These are phyloP conservation scores for Cornus suecica DNA, from an alignment of 148 eudicot genomes.

Conservation along the genomic window DNA sequence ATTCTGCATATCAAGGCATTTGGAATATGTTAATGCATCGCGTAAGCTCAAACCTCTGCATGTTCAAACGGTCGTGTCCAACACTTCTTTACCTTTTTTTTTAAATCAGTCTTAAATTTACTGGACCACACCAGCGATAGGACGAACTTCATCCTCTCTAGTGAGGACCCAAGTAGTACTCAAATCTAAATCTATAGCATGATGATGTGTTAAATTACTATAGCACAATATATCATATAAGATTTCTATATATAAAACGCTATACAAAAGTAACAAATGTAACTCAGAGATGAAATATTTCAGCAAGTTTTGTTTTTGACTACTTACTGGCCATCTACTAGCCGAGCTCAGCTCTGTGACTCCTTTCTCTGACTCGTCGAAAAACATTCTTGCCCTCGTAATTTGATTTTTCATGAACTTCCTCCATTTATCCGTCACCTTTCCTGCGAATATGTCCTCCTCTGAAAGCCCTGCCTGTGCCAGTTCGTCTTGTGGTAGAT, in stretches of 20 bases:
- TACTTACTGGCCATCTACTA: conserved; percentile 96
- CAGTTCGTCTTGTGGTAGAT: conserved; percentile 92
- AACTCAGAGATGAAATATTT: not conserved
- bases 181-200: too few relatives aligned
- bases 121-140: too few relatives aligned
- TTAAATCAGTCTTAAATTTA: too few relatives aligned
- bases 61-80: too few relatives aligned
- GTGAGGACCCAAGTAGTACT: too few relatives aligned
- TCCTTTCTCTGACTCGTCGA: conserved; percentile 86
- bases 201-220: too few relatives aligned
- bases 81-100: too few relatives aligned
- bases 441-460: conserved; percentile 91
- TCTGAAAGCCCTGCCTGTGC: conserved; percentile 93
- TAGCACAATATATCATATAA: too few relatives aligned
- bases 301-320: not conserved
- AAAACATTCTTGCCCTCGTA: conserved; percentile 87
- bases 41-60: too few relatives aligned
- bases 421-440: conserved; percentile 95
- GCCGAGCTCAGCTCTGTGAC: conserved; percentile 79
- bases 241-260: not conserved
- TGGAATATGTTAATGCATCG: not conserved
- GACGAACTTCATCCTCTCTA: too few relatives aligned
- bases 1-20: not conserved
- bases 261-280: not conserved
- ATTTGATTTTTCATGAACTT: conserved; percentile 90